Base-by-base conservation (phyloP, 129 eudicot genomes). In the Escallonia rubra region DNA sequence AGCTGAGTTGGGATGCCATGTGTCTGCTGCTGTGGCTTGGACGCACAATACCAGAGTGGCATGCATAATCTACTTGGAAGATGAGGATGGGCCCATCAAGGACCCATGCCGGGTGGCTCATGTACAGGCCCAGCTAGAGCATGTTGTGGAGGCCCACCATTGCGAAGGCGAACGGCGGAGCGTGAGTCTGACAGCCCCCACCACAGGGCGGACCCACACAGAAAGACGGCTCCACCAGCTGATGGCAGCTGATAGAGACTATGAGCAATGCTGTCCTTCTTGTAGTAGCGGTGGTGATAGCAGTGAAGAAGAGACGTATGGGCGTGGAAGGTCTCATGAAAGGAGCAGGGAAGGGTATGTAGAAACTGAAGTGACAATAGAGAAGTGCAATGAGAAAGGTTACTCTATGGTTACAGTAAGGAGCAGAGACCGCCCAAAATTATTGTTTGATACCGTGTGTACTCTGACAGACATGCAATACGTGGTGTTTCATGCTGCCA, bases 181-280 rank as follows among this genome's bases (percentile, higher is more conserved):
- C 50, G 83, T 84, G 42, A 78, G 75, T 68, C 23, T 89, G 51
- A 71, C 86, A 0, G 49, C 64, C 72, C 86, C 85, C 0, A 50
- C 70, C 5, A 62, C 81, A 0, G 72, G 84, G 66, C 82, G 46
- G 44, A 85, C 88, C 55, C 95, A 93, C 82, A 73, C 96, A 0
- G 98, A 93, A 79, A 76, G 98, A 68, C 83, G 96, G 79, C 95
- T 93, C 44, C 98, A 93, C 75, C 98, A 93, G 73, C 77, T 93
- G 14, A 82, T 93, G 98, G 76, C 82, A 58, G 95, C 80, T 6
- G 96, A 93, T 60, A 67, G 73, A 65, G 96, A 88, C 56, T 82
- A 79, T 23, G 77, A 86, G 67, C 74, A 48, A 34, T 70, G 73
- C 60, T 56, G 75, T 40, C 79, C 70, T 43, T 58, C 71, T 44